phyloP scores from a whole-genome alignment of 139 green algal genomes.

The Eudorina sp. region DNA sequence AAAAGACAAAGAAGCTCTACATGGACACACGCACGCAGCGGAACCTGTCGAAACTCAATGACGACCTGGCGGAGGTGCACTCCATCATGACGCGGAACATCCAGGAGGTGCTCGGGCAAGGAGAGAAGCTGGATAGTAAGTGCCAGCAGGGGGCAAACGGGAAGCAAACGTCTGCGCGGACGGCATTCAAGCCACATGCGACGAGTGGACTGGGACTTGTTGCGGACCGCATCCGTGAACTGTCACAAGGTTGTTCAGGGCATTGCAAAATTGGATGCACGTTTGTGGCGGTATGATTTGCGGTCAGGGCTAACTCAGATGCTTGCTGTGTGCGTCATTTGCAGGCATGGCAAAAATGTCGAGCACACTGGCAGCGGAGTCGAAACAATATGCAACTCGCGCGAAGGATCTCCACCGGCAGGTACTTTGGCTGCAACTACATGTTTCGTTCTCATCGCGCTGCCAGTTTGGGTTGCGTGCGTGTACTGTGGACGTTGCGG shows the following conservation, averaged over 20 bases:
- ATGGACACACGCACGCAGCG: conserved; percentile 96
- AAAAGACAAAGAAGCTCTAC: conserved; percentile 99
- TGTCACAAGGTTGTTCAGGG: no score
- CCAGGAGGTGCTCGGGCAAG: conserved; percentile 96
- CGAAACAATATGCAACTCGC: conserved; percentile 86
- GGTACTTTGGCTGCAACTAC: no score
- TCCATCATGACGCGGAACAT: conserved; percentile 99
- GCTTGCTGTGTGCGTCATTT: conserved; percentile 7
- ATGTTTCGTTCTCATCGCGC: no score
- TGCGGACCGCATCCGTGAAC: no score
- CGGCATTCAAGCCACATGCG: no score
- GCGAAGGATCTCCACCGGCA: conserved; percentile 91
- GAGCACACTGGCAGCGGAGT: conserved; percentile 84
- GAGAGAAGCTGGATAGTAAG: conserved; percentile 95
- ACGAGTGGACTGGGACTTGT: no score
- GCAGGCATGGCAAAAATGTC: conserved; percentile 91
- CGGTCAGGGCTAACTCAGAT: no score
- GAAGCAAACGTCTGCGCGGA: no score
- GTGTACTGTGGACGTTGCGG: no score
- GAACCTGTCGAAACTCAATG: conserved; percentile 95
- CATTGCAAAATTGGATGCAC: no score
- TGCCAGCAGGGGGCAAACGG: conserved; percentile 4
- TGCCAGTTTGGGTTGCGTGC: no score
- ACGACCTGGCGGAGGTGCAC: conserved; percentile 93
- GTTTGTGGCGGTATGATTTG: no score